phyloP scores from a whole-genome alignment of 2,329 filamentous ascomycete species.

The Arthrinium puccinioides region DNA sequence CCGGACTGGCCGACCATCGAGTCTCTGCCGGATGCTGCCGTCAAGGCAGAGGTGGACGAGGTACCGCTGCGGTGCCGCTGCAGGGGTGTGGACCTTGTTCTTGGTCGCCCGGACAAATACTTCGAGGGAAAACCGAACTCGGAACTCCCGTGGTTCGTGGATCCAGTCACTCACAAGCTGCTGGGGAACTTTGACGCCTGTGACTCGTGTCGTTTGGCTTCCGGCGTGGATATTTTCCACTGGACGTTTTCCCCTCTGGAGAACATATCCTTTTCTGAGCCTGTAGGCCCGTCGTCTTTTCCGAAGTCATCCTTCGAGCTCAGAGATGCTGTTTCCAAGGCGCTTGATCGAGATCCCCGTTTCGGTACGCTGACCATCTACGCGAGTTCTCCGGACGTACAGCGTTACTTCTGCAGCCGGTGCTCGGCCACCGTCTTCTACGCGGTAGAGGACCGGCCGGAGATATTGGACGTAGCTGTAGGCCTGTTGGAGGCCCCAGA shows the following conservation, averaged over 20 bases:
- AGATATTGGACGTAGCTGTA: conserved; percentile 34
- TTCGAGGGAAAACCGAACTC: conserved; percentile 17
- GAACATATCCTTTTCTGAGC: no score
- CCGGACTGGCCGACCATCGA: conserved; percentile 20
- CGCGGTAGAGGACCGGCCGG: conserved; percentile 26
- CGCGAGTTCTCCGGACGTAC: conserved; percentile 33
- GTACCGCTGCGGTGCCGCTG: conserved; percentile 38
- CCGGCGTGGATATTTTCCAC: conserved; percentile 33
- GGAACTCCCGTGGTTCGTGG: conserved; percentile 33
- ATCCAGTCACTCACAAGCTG: conserved; percentile 32
- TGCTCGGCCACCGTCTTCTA: conserved; percentile 43
- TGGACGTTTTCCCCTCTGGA: conserved; percentile 31
- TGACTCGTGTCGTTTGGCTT: conserved; percentile 36
- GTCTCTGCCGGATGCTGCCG: conserved; percentile 6
- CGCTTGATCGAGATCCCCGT: conserved; percentile 21
- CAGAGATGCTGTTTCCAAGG: conserved; percentile 22
- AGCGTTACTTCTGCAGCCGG: conserved; percentile 39
- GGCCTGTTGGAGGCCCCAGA: conserved; percentile 35
- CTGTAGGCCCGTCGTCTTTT: conserved; percentile 19
- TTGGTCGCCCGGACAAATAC: conserved; percentile 22
- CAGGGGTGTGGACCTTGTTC: conserved; percentile 33
- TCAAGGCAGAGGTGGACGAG: conserved; percentile 11
- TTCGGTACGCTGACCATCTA: conserved; percentile 36
- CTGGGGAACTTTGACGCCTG: conserved; percentile 35
- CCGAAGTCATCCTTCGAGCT: conserved; percentile 23